Evolutionary conservation across 495 filamentous ascomycete genomes (phyloP).

Genomic region (Hypoxylon rickii): DNA sequence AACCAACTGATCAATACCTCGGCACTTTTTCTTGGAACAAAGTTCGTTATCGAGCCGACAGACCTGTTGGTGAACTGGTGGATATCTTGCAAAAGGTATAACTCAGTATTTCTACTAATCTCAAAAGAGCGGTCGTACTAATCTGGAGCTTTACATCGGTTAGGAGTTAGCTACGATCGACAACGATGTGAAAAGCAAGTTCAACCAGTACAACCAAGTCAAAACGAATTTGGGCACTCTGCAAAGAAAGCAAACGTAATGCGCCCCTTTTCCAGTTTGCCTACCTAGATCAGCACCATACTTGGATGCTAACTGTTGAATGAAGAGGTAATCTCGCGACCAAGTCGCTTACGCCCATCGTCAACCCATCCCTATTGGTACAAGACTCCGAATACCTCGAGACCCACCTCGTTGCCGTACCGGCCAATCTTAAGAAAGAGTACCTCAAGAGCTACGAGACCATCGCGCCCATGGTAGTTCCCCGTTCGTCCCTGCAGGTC

Average conservation of each 20-base stretch:
- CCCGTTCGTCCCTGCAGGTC: slow-evolving; percentile 77
- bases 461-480: slow-evolving; percentile 79
- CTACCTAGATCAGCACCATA: background rate
- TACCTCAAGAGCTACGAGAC: slow-evolving; percentile 90
- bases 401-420: slow-evolving; percentile 90
- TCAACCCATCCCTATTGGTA: slow-evolving; percentile 76
- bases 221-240: slow-evolving; percentile 80
- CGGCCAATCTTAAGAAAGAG: slow-evolving; percentile 75
- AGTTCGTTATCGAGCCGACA: slow-evolving; percentile 92
- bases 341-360: slow-evolving; percentile 85
- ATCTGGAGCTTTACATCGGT: slow-evolving; percentile 7
- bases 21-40: slow-evolving; percentile 93
- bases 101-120: background rate
- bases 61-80: slow-evolving; percentile 80
- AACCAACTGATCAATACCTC: slow-evolving; percentile 91
- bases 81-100: slow-evolving; percentile 82
- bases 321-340: slow-evolving; percentile 89
- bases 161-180: slow-evolving; percentile 87
- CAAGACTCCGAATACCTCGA: slow-evolving; percentile 95
- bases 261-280: background rate
- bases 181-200: slow-evolving; percentile 92
- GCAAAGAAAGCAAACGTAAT: slow-evolving; percentile 84
- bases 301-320: slow-evolving; percentile 4
- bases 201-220: slow-evolving; percentile 86
- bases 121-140: slow-evolving; percentile 6